Conservation (phyloP, 495 filamentous ascomycete genomes). For the Bathelium albidoporum region DNA sequence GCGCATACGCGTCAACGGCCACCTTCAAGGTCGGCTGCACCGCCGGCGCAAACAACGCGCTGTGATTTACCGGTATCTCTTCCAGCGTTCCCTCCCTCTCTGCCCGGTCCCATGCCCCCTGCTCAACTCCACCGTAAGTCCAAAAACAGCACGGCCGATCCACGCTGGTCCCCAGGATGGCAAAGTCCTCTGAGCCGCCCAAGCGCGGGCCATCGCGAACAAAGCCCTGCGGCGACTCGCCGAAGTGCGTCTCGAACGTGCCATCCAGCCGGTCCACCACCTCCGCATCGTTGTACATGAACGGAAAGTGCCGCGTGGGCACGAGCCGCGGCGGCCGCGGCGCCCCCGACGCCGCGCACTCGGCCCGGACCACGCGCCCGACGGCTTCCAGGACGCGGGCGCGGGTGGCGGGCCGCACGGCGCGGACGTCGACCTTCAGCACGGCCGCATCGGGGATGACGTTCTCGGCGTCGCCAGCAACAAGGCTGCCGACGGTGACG, state of each 20-base stretch:
- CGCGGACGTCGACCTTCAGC: conserved; percentile 42
- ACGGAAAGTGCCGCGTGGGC: conserved; percentile 33
- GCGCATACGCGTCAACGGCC: conserved; percentile 45
- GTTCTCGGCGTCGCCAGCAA: conserved; percentile 44
- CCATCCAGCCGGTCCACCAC: conserved; percentile 32
- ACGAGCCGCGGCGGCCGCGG: conserved; percentile 34
- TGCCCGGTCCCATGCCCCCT: conserved; percentile 38
- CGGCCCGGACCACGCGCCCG: conserved; percentile 43
- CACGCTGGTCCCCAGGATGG: conserved; percentile 42
- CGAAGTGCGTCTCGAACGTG: conserved; percentile 39
- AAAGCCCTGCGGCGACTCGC: conserved; percentile 19
- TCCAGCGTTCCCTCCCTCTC: conserved; percentile 34
- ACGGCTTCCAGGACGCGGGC: conserved; percentile 37
- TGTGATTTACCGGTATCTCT: conserved; percentile 45
- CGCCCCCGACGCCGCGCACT: conserved; percentile 38
- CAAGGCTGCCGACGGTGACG: conserved; percentile 43
- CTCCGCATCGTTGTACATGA: conserved; percentile 42
- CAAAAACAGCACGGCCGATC: conserved; percentile 46
- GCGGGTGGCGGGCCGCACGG: conserved; percentile 32
- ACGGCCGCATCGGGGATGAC: conserved; percentile 42
- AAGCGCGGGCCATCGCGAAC: conserved; percentile 18
- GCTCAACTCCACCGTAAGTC: conserved; percentile 45
- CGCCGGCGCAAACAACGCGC: conserved; percentile 48
- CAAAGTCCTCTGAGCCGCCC: conserved; percentile 47
- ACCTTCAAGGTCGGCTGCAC: conserved; percentile 49